A percentile compares a stretch with the other conserved stretches of the same genome.
Conservation (phyloP, 2,329 filamentous ascomycete species). For the Penicillium sp. region DNA sequence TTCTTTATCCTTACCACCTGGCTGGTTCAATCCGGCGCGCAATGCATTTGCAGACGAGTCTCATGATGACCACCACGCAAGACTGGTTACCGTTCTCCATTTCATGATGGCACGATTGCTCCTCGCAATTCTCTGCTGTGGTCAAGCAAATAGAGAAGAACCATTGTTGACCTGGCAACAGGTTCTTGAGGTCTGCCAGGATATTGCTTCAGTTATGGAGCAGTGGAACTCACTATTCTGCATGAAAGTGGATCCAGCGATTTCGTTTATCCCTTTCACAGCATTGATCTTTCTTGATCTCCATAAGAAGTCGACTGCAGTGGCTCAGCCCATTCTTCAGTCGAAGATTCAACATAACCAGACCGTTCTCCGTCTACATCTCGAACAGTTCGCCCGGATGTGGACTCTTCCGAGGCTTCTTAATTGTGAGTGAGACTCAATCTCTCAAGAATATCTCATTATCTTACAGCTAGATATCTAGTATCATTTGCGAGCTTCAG, state of each 20-base stretch:
- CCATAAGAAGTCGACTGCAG: constrained; percentile 17
- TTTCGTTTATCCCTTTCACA: constrained; percentile 33
- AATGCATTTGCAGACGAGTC: constrained; percentile 32
- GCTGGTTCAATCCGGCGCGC: constrained; percentile 33
- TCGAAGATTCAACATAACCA: constrained; percentile 14
- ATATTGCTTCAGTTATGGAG: constrained; percentile 29
- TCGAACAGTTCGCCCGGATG: constrained; percentile 23
- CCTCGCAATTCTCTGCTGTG: constrained; percentile 11
- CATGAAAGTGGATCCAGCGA: constrained; percentile 35
- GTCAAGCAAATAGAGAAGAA: constrained; percentile 23
- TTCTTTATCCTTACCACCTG: constrained; percentile 28
- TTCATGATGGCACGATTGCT: constrained; percentile 5
- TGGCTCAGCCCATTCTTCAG: neutral
- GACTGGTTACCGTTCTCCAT: constrained; percentile 7
- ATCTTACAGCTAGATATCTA: neutral
- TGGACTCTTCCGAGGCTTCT: constrained; percentile 21
- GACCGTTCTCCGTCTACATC: constrained; percentile 20
- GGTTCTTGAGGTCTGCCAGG: constrained; percentile 32
- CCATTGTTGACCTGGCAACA: constrained; percentile 32
- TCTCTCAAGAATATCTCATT: neutral
- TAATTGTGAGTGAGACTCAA: neutral
- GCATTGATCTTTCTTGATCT: constrained; percentile 32
- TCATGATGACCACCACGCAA: constrained; percentile 22
- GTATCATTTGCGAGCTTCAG: constrained; percentile 14
- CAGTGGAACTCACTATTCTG: constrained; percentile 37